phyloP scores from a whole-genome alignment of 768 basidiomycete genomes.

The Tylopilus plumbeoviolaceoides region DNA sequence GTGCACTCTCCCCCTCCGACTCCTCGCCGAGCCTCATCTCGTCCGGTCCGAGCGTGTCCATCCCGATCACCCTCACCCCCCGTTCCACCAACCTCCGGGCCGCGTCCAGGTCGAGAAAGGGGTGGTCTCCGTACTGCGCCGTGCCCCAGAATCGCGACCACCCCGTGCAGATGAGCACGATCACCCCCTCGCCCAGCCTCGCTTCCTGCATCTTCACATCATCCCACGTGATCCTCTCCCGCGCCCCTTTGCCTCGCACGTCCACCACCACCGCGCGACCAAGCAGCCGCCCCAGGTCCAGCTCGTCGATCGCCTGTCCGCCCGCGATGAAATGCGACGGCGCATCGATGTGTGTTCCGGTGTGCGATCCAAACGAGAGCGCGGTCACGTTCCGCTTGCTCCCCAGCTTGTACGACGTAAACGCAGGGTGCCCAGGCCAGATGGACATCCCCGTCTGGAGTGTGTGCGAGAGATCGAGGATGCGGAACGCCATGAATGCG shows the following conservation, averaged over 20 bases:
- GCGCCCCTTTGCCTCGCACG: constrained; percentile 38
- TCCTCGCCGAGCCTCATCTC: constrained; percentile 28
- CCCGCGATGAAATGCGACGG: constrained; percentile 62
- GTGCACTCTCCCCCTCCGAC: constrained; percentile 32
- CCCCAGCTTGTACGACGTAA: constrained; percentile 7
- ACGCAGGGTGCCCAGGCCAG: constrained; percentile 23
- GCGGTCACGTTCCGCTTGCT: constrained; percentile 16
- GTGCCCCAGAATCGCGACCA: constrained; percentile 57
- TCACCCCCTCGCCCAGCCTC: constrained; percentile 37
- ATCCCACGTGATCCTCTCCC: constrained; percentile 55
- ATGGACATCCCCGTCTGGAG: constrained; percentile 19
- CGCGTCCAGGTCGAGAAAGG: constrained; percentile 50
- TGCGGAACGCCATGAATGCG: constrained; percentile 10
- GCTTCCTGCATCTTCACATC: constrained; percentile 38
- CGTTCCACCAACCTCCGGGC: constrained; percentile 45
- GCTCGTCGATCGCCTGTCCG: constrained; percentile 50
- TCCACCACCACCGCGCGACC: constrained; percentile 54
- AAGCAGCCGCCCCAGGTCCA: constrained; percentile 49
- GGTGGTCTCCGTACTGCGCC: constrained; percentile 50
- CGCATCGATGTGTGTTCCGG: constrained; percentile 76
- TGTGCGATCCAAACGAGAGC: constrained; percentile 60
- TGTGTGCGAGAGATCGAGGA: constrained; percentile 24
- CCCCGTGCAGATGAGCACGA: constrained; percentile 58
- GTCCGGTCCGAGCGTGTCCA: constrained; percentile 66
- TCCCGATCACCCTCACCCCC: constrained; percentile 54